These are phyloP conservation scores for Ophiostoma montium DNA, from an alignment of 2,329 filamentous ascomycete genomes.

Conservation along the genomic window DNA sequence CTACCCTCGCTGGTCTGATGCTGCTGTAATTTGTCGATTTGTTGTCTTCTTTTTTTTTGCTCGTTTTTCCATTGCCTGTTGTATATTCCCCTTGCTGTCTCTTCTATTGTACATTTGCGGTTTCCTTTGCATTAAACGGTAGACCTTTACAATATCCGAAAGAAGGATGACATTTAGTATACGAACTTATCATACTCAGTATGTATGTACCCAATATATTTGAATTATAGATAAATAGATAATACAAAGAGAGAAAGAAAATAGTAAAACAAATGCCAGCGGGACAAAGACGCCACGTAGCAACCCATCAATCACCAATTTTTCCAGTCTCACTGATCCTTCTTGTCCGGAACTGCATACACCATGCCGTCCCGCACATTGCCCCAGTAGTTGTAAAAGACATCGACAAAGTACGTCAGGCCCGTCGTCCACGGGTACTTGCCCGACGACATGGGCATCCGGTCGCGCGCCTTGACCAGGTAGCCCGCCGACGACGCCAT, in stretches of 20 bases:
- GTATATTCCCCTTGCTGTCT: not conserved
- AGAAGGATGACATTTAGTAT: too few species aligned
- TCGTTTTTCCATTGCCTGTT: not conserved
- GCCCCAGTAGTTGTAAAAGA: constrained; percentile 17
- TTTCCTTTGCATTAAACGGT: not conserved
- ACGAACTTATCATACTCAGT: not conserved
- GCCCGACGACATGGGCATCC: constrained; percentile 16
- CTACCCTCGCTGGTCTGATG: not conserved
- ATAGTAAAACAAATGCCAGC: too few species aligned
- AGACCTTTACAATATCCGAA: not conserved
- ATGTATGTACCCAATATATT: too few species aligned
- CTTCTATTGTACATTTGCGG: not conserved
- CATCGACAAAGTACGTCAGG: constrained; percentile 15
- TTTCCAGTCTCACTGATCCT: not conserved
- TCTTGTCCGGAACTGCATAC: constrained; percentile 9
- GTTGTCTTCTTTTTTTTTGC: not conserved
- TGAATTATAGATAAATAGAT: not conserved
- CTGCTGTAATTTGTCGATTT: not conserved
- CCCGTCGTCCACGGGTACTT: constrained; percentile 18
- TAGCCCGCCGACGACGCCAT: constrained; percentile 17
- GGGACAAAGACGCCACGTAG: too few species aligned
- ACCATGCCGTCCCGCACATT: constrained; percentile 10
- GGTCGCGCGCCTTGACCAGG: constrained; percentile 14
- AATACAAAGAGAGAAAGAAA: not conserved
- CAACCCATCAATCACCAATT: too few species aligned